These are phyloP conservation scores for Harringtonia lauricola DNA, from an alignment of 2,329 filamentous ascomycete genomes.

Conservation along the genomic window DNA sequence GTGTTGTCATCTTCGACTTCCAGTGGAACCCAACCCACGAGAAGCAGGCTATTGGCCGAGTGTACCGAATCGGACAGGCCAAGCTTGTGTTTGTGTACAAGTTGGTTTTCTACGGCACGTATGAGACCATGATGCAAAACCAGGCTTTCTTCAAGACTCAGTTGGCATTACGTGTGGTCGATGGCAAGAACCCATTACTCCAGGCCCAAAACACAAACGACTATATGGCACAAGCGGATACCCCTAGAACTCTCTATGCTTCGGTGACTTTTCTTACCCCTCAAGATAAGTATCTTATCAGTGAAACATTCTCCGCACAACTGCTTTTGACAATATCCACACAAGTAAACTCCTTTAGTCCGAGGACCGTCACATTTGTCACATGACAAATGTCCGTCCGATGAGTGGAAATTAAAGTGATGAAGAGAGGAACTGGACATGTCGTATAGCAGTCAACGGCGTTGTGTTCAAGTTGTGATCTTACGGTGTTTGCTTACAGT, in stretches of 20 bases:
- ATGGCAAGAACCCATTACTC: slow-evolving; percentile 67
- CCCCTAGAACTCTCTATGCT: slow-evolving; percentile 35
- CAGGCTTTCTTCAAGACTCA: slow-evolving; percentile 73
- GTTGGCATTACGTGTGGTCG: slow-evolving; percentile 67
- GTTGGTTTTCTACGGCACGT: slow-evolving; percentile 69
- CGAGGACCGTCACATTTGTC: no score
- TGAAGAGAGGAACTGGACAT: no score
- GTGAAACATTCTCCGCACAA: no score
- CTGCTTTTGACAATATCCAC: no score
- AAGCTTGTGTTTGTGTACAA: slow-evolving; percentile 80
- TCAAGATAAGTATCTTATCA: no score
- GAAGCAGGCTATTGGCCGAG: slow-evolving; percentile 76
- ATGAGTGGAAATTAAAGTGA: no score
- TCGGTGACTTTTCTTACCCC: no score
- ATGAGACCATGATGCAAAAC: slow-evolving; percentile 64
- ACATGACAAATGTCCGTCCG: no score
- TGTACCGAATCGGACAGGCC: slow-evolving; percentile 73
- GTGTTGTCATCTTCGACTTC: slow-evolving; percentile 79
- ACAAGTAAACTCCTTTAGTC: no score
- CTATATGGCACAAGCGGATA: slow-evolving; percentile 46
- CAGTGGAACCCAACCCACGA: slow-evolving; percentile 72
- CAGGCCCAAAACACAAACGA: slow-evolving; percentile 45
- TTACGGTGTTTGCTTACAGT: no score
- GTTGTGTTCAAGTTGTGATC: no score
- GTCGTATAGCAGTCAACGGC: no score